Percentiles rank a stretch among this genome's conserved stretches.
Conservation (phyloP, 2,329 filamentous ascomycete genomes). For the Talaromyces funiculosus region DNA sequence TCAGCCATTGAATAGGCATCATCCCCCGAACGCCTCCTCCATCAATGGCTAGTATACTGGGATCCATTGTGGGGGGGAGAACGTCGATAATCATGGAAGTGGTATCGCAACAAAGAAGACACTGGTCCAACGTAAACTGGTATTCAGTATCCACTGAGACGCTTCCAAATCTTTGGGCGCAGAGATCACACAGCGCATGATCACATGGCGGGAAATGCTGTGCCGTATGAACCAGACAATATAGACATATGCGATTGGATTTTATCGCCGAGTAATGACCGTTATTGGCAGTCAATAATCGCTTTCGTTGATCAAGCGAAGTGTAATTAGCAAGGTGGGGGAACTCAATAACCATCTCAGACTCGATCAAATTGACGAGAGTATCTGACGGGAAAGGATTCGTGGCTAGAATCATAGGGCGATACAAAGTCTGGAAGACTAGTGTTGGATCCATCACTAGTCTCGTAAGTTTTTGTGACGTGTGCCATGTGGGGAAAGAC, state of each 20-base stretch:
- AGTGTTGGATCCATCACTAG: constrained; percentile 15
- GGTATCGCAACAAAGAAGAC: constrained; percentile 14
- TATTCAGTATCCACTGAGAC: not conserved
- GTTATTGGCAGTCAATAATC: constrained; percentile 10
- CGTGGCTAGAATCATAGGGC: not conserved
- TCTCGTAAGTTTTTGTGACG: not conserved
- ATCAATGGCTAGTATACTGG: constrained; percentile 24
- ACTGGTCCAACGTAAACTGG: not conserved
- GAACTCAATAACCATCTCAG: not conserved
- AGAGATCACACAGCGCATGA: constrained; percentile 21
- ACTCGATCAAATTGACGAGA: not conserved
- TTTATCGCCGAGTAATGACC: constrained; percentile 14
- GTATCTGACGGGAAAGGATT: not conserved
- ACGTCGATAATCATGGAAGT: constrained; percentile 17
- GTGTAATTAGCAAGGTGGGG: not conserved
- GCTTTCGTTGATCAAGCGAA: not conserved
- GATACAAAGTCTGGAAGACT: constrained; percentile 17
- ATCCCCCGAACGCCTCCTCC: constrained; percentile 21
- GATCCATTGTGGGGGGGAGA: constrained; percentile 22
- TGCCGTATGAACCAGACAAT: constrained; percentile 16
- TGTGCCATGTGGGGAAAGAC: too few species aligned
- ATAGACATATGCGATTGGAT: constrained; percentile 20
- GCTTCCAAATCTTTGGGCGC: constrained; percentile 17
- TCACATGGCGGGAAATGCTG: constrained; percentile 19
- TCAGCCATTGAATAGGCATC: constrained; percentile 16